Evolutionary conservation across 768 basidiomycete species (phyloP).

Genomic region (Suillus subluteus): DNA sequence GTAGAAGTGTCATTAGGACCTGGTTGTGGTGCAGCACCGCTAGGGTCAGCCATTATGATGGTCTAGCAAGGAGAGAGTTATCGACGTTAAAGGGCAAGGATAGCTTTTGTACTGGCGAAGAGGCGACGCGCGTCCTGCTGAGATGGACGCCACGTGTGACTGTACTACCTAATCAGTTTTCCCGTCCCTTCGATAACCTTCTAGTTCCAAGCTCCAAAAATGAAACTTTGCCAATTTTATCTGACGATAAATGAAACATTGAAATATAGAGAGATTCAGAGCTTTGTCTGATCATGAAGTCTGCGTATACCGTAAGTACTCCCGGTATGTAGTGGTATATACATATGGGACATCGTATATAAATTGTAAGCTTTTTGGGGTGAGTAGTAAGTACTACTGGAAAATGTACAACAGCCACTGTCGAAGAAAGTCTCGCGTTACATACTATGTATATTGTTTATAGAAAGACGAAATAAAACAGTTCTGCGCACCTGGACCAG

Average conservation of each 20-base stretch:
- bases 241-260: background rate
- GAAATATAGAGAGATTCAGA: background rate
- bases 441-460: background rate
- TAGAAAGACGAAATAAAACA: background rate
- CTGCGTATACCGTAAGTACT: background rate
- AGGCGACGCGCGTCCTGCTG: slow-evolving; percentile 37
- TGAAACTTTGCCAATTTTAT: background rate
- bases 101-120: slow-evolving; percentile 10
- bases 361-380: too few relatives aligned
- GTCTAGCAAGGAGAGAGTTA: slow-evolving; percentile 15
- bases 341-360: too few relatives aligned
- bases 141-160: slow-evolving; percentile 17
- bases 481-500: background rate
- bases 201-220: slow-evolving; percentile 1
- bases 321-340: background rate
- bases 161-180: slow-evolving; percentile 13
- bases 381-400: too few relatives aligned
- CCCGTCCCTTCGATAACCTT: slow-evolving; percentile 15
- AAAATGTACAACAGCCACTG: background rate
- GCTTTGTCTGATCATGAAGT: background rate
- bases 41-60: slow-evolving; percentile 72
- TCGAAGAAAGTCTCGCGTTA: background rate
- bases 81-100: slow-evolving; percentile 14
- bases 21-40: slow-evolving; percentile 82
- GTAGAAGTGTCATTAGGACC: slow-evolving; percentile 90